phyloP scores from a whole-genome alignment of 129 eudicot genomes.

The Helichrysum umbraculigerum region DNA sequence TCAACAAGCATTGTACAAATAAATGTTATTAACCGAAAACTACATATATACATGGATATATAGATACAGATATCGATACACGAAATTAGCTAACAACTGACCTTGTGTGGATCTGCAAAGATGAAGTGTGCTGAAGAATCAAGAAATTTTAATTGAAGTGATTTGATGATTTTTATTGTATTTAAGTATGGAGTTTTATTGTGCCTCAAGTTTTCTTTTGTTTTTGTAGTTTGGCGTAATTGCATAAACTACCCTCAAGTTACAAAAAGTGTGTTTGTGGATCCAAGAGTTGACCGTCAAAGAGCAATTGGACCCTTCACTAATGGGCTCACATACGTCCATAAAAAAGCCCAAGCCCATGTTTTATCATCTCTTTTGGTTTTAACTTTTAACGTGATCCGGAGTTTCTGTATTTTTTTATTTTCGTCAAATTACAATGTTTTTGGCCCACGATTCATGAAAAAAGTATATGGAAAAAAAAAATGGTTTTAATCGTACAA shows the following conservation, averaged over 20 bases:
- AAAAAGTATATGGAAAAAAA: too few species aligned
- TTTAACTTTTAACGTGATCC: too few species aligned
- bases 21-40: neutral
- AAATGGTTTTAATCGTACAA: too few species aligned
- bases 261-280: too few species aligned
- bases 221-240: neutral
- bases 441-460: too few species aligned
- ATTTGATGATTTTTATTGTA: neutral
- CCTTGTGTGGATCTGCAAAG: conserved; percentile 1
- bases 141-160: neutral
- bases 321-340: neutral
- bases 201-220: conserved; percentile 1
- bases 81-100: neutral
- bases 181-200: neutral
- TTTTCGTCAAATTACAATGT: too few species aligned
- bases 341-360: neutral
- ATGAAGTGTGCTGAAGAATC: neutral
- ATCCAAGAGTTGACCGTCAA: neutral
- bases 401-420: too few species aligned
- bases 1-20: neutral
- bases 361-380: neutral
- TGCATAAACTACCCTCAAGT: conserved; percentile 3
- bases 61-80: neutral
- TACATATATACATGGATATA: neutral
- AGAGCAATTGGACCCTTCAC: neutral